phyloP scores from a whole-genome alignment of 257 asterid genomes.

The Solanum virginianum region DNA sequence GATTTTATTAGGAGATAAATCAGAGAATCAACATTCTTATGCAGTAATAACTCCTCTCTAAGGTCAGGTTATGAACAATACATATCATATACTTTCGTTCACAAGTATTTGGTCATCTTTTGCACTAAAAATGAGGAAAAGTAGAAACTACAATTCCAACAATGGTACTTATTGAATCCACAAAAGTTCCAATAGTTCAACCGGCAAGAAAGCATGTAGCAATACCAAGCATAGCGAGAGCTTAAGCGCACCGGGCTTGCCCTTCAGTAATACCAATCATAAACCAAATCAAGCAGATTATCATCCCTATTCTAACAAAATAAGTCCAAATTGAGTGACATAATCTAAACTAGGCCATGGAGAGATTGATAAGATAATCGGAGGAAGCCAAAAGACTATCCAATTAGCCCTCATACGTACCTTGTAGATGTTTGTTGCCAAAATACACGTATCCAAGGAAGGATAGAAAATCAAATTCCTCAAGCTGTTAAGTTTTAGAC shows the following conservation, averaged over 20 bases:
- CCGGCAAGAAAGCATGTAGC: background rate
- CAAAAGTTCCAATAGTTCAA: background rate
- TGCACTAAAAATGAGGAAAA: background rate
- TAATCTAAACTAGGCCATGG: background rate
- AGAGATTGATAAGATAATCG: background rate
- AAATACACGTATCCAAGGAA: background rate
- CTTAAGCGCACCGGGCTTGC: no score
- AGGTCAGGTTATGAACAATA: background rate
- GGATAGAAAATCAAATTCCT: background rate
- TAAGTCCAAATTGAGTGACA: background rate
- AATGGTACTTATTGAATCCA: background rate
- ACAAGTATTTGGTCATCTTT: background rate
- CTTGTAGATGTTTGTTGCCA: background rate
- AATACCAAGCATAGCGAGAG: no score
- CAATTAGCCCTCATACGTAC: background rate
- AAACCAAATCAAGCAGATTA: background rate
- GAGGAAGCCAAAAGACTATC: background rate
- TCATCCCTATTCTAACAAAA: background rate
- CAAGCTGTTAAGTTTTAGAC: background rate
- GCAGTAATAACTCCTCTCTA: background rate
- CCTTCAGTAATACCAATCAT: background rate
- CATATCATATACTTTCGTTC: background rate
- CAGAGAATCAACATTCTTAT: background rate
- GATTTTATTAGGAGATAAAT: background rate
- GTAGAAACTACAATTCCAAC: background rate